These are phyloP conservation scores for Tardiomyces digboiensis DNA, from an alignment of 1,139 yeast genomes.

Conservation along the genomic window DNA sequence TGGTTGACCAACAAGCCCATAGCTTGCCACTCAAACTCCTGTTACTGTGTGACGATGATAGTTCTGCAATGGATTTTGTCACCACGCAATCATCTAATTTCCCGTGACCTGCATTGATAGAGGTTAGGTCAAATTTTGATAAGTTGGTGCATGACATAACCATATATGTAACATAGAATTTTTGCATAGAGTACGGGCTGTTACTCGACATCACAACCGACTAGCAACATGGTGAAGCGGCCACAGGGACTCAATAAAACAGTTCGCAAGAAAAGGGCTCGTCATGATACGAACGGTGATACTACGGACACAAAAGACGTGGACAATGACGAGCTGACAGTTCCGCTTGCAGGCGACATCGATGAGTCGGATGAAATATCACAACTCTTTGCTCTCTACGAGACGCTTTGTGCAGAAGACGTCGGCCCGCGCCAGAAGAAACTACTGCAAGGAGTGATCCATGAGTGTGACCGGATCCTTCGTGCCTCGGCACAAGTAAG, in stretches of 20 bases:
- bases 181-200: background rate
- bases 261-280: conserved; percentile 16
- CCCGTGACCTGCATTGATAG: background rate
- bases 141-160: background rate
- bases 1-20: conserved; percentile 40
- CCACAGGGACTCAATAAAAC: conserved; percentile 75
- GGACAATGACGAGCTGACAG: conserved; percentile 35
- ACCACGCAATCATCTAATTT: background rate
- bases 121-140: background rate
- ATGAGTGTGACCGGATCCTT: conserved; percentile 80
- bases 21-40: too few relatives aligned
- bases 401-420: background rate
- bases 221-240: conserved; percentile 40
- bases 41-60: too few relatives aligned
- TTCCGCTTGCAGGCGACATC: conserved; percentile 45
- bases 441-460: conserved; percentile 73
- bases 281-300: background rate
- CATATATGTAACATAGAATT: background rate
- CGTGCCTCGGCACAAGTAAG: conserved; percentile 28
- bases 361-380: conserved; percentile 72
- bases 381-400: conserved; percentile 58
- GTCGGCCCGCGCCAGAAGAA: conserved; percentile 4
- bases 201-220: background rate
- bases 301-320: conserved; percentile 7
- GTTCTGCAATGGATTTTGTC: background rate